Percentiles rank a stretch among this genome's conserved stretches.
phyloP scores from a whole-genome alignment of 208 protist species.

The Crithidia expoeki region DNA sequence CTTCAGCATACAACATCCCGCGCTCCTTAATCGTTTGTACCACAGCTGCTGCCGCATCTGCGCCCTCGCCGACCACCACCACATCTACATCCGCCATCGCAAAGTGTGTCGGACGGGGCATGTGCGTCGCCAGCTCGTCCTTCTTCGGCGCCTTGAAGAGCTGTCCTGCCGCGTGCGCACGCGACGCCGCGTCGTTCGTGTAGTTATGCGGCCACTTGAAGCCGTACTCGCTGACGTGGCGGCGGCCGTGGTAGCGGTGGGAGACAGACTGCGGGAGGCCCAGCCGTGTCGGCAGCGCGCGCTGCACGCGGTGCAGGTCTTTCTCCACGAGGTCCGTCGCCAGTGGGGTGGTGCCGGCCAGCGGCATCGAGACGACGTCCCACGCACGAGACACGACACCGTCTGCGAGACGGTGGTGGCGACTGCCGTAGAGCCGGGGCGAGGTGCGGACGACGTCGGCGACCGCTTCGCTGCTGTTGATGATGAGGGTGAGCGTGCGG shows the following conservation, averaged over 20 bases:
- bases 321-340: conserved; percentile 68
- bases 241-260: conserved; percentile 76
- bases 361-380: conserved; percentile 72
- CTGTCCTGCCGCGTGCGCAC: conserved; percentile 72
- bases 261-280: conserved; percentile 65
- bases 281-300: conserved; percentile 67
- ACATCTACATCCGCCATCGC: conserved; percentile 55
- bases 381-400: conserved; percentile 73
- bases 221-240: conserved; percentile 78
- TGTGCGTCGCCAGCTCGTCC: conserved; percentile 48
- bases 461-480: conserved; percentile 48
- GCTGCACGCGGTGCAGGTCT: conserved; percentile 66
- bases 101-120: conserved; percentile 59
- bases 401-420: conserved; percentile 82
- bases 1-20: conserved; percentile 81
- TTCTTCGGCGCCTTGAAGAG: conserved; percentile 69
- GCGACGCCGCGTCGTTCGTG: conserved; percentile 62
- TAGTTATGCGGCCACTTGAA: conserved; percentile 81
- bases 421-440: conserved; percentile 74
- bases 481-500: conserved; percentile 59
- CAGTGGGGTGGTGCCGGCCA: conserved; percentile 6
- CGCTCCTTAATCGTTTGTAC: conserved; percentile 46
- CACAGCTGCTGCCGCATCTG: conserved; percentile 51
- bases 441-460: conserved; percentile 70
- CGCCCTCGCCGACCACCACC: conserved; percentile 62